phyloP scores from a whole-genome alignment of 768 basidiomycete species.

The Amanita pallidorosea region DNA sequence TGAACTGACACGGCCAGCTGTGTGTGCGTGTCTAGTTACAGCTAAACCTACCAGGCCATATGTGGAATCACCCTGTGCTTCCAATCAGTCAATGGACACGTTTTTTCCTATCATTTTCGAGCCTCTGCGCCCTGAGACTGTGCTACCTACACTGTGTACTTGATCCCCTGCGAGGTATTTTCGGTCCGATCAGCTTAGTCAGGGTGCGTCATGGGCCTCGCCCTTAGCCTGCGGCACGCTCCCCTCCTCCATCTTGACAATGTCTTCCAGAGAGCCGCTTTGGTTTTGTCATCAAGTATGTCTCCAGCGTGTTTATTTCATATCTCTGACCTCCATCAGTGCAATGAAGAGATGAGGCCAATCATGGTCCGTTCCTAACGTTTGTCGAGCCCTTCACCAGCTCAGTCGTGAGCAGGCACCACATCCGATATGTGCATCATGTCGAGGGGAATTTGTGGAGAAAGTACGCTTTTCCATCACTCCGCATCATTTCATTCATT shows the following conservation, averaged over 20 bases:
- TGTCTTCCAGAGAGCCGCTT: constrained; percentile 64
- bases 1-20: no score
- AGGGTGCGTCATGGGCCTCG: background rate
- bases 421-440: constrained; percentile 76
- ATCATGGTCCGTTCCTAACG: constrained; percentile 48
- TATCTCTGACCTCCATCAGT: constrained; percentile 25
- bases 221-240: background rate
- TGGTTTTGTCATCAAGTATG: constrained; percentile 74
- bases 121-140: no score
- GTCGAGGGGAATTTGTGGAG: constrained; percentile 76
- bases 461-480: constrained; percentile 31
- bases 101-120: no score
- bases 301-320: constrained; percentile 3
- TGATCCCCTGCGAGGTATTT: no score
- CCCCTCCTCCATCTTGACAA: constrained; percentile 14
- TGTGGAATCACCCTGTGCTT: no score
- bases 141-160: no score
- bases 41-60: no score
- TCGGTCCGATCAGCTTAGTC: no score
- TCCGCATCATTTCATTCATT: constrained; percentile 7
- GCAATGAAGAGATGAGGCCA: constrained; percentile 81
- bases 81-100: no score
- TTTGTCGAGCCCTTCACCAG: constrained; percentile 1
- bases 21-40: no score
- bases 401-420: constrained; percentile 40